Evolutionary conservation across 163 green algal genomes (phyloP), one percentile per base, ranked within the genome.

Genomic region (Scenedesmus sp.): DNA sequence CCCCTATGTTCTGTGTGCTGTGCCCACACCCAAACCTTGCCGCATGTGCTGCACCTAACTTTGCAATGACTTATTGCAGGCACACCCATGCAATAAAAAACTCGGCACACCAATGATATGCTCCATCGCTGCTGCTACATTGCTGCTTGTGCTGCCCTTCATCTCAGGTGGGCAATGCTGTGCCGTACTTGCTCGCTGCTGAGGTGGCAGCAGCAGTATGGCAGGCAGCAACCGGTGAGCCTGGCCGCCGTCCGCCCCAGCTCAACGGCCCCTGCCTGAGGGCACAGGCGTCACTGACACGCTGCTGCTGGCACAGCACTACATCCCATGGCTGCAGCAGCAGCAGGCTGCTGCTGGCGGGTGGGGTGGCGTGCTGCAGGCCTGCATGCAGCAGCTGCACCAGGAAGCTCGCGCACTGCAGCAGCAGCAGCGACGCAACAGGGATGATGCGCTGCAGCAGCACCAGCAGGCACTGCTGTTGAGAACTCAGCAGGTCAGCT

Each of bases 151-250:
- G 30, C 65, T 76, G 65, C 65, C 65, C 40, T 26, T 30, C 30
- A 18, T 40, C 65, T 76, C 65, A 76, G 72, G 59, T 88, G 40
- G 83, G 83, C 56, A 88, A 88, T 44, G 83, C 83, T 26, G 83
- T 88, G 83, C 83, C 83, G 12, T 88, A 88, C 68, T 40, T 80
- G 37, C 37, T 88, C 7, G 82, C 56, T 81, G 83, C 49, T 9
- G 83, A 73, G 42, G 49, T 88, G 53, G 68, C 68, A 43, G 83
- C 37, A 26, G 30, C 42, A 26, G 59, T 88, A 20, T 81, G 42
- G 68, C 56, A 73, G 30, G 83, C 83, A 65, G 83, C 83, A n/a
- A 88, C 83, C 18, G 56, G 59, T 4, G 16, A 80, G 59, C 35
- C 56, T 30, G 37, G 37, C 0, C 68, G 46, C 40, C 12, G 59